Evolutionary conservation across 805 yeast genomes (phyloP).

Genomic region (Starmerella floricola): DNA sequence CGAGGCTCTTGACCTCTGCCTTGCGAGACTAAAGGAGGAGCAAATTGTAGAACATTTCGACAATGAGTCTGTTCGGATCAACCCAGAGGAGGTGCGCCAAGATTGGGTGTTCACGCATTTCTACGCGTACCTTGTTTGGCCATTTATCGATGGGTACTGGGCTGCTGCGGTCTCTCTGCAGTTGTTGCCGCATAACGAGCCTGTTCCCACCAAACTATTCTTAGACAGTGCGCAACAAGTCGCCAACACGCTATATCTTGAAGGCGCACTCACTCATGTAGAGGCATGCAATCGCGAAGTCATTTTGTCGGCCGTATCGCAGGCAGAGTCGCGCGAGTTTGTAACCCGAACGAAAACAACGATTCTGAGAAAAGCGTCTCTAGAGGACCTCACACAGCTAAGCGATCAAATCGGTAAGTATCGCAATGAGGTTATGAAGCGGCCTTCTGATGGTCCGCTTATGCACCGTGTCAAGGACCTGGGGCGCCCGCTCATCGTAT

Average conservation of each 20-base stretch:
- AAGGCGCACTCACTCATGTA: constrained; percentile 32
- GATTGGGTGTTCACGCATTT: constrained; percentile 31
- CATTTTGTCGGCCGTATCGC: constrained; percentile 29
- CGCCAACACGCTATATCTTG: constrained; percentile 34
- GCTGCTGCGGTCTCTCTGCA: constrained; percentile 30
- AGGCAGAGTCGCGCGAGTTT: constrained; percentile 29
- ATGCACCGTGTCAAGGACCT: constrained; percentile 7
- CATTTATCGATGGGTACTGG: constrained; percentile 36
- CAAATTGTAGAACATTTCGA: constrained; percentile 23
- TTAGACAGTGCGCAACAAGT: constrained; percentile 29
- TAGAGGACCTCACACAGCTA: constrained; percentile 22
- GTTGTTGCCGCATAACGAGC: constrained; percentile 25
- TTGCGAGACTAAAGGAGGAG: constrained; percentile 25
- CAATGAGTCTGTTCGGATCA: constrained; percentile 15
- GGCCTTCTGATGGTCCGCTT: constrained; percentile 10
- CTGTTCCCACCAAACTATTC: constrained; percentile 27
- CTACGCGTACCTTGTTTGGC: constrained; percentile 35
- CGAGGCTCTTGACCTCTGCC: constrained; percentile 26
- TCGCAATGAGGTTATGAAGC: constrained; percentile 26
- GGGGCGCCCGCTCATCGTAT: constrained; percentile 5
- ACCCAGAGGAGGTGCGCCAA: constrained; percentile 14
- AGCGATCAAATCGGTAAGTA: constrained; percentile 28
- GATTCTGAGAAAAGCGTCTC: constrained; percentile 4
- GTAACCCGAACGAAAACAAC: constrained; percentile 20
- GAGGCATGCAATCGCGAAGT: constrained; percentile 35